Base-by-base conservation (phyloP, 2,329 filamentous ascomycete species). In the Lachnellula hyalina region DNA sequence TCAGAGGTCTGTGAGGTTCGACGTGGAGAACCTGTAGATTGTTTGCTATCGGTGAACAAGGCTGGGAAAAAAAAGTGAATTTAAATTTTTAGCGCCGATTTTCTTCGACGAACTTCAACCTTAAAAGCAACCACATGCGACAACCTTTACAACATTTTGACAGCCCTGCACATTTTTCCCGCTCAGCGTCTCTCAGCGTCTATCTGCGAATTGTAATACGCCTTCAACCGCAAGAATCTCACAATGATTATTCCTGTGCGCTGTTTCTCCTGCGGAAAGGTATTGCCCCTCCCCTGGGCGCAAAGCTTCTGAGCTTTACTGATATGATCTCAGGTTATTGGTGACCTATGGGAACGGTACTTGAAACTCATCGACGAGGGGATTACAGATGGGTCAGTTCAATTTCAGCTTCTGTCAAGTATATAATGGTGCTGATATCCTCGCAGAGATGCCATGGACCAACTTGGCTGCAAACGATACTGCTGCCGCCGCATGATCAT, bases 401-500 rank as follows among this genome's bases (percentile, higher is more conserved):
- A 64, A 21, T 45, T 25, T 41, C 41, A 25, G 15, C 21, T 48
- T 47, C 47, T 32, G 14, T 23, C 12, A 34, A 32, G 23, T 9
- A 15, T 15, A 11, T n/a, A 21, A 12, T 11, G 11, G 19, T 42
- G 49, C 53, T 65, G 45, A 63, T 17, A 44, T 25, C 21, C 40
- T 8, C 52, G 68, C 65, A 96, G 94, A 69, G 91, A 96, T 71
- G 94, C 93, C 42, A 96, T 99, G 87, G 92, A 97, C 73, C 83
- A 91, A 70, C 85, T 99, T 51, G 91, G 91, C 54, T 87, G 95
- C 69, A 93, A 90, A 75, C 85, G 94, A 65, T 99, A 99, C 79
- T 99, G 94, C 82, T 99, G 94, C 78, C 89, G 94, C 66, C 88
- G 94, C 69, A 99, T 99, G 94, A 85, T 99, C 73, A 96, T 99